phyloP scores from a whole-genome alignment of 2,329 filamentous ascomycete species.

The Sclerotinia nivalis region DNA sequence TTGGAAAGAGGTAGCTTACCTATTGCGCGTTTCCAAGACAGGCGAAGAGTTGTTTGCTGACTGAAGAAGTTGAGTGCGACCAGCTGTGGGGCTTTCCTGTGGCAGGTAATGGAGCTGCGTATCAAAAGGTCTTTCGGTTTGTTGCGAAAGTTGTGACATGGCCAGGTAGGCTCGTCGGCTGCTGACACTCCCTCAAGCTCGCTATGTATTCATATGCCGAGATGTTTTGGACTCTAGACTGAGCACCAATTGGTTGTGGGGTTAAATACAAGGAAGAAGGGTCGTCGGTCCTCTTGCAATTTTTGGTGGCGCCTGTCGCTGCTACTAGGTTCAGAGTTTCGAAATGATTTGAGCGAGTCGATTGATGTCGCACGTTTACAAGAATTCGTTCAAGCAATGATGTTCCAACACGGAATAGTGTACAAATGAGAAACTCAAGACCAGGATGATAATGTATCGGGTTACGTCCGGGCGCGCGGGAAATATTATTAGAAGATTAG shows the following conservation, averaged over 20 bases:
- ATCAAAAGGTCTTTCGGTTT: conserved; percentile 36
- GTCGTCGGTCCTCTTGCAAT: conserved; percentile 19
- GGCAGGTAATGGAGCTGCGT: conserved; percentile 33
- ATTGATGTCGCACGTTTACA: conserved; percentile 39
- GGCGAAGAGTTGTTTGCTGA: conserved; percentile 35
- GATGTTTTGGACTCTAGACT: conserved; percentile 26
- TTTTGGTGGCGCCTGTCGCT: conserved; percentile 29
- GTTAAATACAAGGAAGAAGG: conserved; percentile 25
- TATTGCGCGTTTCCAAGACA: conserved; percentile 34
- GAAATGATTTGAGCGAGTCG: conserved; percentile 36
- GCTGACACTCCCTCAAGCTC: conserved; percentile 36
- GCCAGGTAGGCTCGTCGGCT: conserved; percentile 22
- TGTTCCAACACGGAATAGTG: conserved; percentile 19
- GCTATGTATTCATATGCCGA: conserved; percentile 26
- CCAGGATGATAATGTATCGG: conserved; percentile 22
- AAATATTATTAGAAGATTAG: conserved; percentile 7
- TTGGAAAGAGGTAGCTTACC: conserved; percentile 31
- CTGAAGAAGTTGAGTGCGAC: conserved; percentile 32
- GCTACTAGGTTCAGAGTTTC: conserved; percentile 36
- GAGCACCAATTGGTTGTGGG: conserved; percentile 29
- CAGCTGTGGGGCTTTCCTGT: conserved; percentile 38
- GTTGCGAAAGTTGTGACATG: conserved; percentile 35
- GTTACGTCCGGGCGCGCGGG: conserved; percentile 19
- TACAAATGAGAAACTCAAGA: conserved; percentile 18
- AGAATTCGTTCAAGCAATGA: conserved; percentile 33